Base-by-base conservation (phyloP, 2,329 filamentous ascomycete genomes). In the Hawksworthiomyces lignivorus region DNA sequence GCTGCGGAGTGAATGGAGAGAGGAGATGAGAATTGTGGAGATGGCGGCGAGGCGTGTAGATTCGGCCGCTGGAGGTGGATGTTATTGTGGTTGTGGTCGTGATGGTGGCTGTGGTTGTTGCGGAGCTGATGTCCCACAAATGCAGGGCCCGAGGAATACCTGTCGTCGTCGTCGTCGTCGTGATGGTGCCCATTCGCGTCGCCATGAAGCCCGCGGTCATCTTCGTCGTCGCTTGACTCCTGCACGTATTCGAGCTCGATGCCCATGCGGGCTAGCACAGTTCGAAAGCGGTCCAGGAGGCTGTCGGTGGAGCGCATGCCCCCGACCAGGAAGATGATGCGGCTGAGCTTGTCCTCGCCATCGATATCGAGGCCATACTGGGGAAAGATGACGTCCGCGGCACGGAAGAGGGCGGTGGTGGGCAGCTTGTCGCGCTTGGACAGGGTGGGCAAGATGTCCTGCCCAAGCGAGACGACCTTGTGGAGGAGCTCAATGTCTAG, bases 401-500 rank as follows among this genome's bases (percentile, higher is more conserved):
- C 86, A 40, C 74, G 72, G 62, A 94, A 94, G 15, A 95, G 73
- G 9, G 87, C 86, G 55, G 80, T 80, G 44, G 83, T 87, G 4
- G 85, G 81, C 18, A 84, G 69, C 42, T 75, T 73, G 52, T 83
- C 75, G 36, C 72, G 72, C 43, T 80, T 74, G 1, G 77, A 68
- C 2, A 77, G 64, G 10, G 62, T 62, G 34, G 74, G 65, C 40
- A 78, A 69, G 22, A 84, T 71, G 30, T 75, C 67, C 62, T 89
- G 78, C 32, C 86, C 88, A 52, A 74, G 72, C 47, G 70, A 68
- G 54, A 94, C 80, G 54, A 95, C 85, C 45, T 83, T 73, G 61
- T 87, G 83, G 44, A 95, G 71, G 48, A 87, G 72, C 48, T 76
- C 73, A 59, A 95, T 84, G 66, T 94, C 89, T 88, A 34, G 24